These are phyloP conservation scores for Olyra latifolia DNA, from an alignment of 176 grass and related monocot genomes.

Conservation along the genomic window DNA sequence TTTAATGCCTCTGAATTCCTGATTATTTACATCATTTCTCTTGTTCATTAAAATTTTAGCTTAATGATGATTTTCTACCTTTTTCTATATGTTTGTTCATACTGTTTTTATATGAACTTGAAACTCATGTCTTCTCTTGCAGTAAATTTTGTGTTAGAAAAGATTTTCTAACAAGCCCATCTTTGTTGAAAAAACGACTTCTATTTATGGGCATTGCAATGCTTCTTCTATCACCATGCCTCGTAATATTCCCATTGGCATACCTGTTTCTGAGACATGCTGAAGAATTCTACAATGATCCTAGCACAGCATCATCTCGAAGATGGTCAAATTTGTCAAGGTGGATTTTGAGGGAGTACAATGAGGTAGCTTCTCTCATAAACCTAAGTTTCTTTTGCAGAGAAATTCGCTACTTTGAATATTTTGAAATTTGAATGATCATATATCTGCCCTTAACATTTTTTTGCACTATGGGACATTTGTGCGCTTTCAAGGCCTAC, in stretches of 20 bases:
- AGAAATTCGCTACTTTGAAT: not conserved
- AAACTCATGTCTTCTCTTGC: constrained; percentile 34
- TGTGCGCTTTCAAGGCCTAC: not conserved
- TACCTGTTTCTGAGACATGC: constrained; percentile 69
- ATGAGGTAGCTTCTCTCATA: constrained; percentile 46
- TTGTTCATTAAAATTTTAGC: not conserved
- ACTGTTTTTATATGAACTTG: not conserved
- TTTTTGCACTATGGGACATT: not conserved
- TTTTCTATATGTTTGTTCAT: not conserved
- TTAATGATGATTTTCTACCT: not conserved
- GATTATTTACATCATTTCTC: not conserved
- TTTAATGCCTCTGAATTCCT: not conserved
- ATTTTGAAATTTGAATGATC: not conserved
- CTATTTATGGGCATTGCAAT: constrained; percentile 56
- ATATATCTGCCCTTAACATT: not conserved
- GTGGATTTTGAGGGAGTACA: constrained; percentile 75
- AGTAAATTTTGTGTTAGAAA: constrained; percentile 69
- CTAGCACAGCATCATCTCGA: constrained; percentile 64
- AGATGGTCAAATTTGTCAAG: constrained; percentile 71
- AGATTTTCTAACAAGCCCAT: constrained; percentile 54
- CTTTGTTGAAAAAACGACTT: constrained; percentile 48
- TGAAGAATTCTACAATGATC: constrained; percentile 68
- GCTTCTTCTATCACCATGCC: constrained; percentile 61
- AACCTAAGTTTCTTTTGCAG: not conserved
- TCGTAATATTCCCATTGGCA: constrained; percentile 61